Conservation (phyloP, 441 rosid species). For the Rhodomyrtus psidioides region DNA sequence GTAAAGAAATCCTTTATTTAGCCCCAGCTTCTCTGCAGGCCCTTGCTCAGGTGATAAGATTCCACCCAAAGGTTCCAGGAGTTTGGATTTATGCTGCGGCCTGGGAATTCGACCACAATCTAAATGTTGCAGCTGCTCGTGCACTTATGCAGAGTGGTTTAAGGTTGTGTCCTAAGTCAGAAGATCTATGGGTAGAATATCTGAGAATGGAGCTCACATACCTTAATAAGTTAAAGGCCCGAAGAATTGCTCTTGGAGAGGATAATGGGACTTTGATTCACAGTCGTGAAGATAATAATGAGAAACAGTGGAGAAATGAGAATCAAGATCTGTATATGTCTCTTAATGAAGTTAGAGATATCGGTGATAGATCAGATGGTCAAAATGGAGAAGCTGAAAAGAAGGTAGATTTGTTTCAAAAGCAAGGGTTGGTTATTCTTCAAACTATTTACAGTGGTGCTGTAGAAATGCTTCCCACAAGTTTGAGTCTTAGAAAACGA, state of each 20-base stretch:
- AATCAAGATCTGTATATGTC: conserved; percentile 62
- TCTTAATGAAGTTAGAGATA: conserved; percentile 34
- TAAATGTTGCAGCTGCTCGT: conserved; percentile 78
- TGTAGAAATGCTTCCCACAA: conserved; percentile 60
- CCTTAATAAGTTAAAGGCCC: conserved; percentile 72
- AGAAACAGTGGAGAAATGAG: conserved; percentile 56
- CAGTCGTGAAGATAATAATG: conserved; percentile 22
- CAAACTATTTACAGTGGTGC: conserved; percentile 65
- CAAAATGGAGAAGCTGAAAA: conserved; percentile 31
- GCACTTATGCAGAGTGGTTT: conserved; percentile 89
- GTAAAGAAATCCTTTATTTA: background rate
- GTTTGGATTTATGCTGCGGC: conserved; percentile 98
- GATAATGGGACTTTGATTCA: conserved; percentile 52
- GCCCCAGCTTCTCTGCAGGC: conserved; percentile 31
- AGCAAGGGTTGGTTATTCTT: conserved; percentile 61
- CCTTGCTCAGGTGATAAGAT: conserved; percentile 74
- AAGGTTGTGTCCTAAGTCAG: conserved; percentile 67
- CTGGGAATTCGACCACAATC: conserved; percentile 87
- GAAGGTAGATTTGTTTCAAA: conserved; percentile 44
- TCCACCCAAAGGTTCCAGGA: conserved; percentile 81
- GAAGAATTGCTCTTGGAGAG: conserved; percentile 80
- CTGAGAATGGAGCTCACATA: conserved; percentile 88
- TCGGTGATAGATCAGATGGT: conserved; percentile 20
- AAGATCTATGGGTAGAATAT: conserved; percentile 92
- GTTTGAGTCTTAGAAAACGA: conserved; percentile 58